Percentiles rank a stretch among this genome's conserved stretches.
phyloP scores from a whole-genome alignment of 148 eudicot species.

The Cornus florida region DNA sequence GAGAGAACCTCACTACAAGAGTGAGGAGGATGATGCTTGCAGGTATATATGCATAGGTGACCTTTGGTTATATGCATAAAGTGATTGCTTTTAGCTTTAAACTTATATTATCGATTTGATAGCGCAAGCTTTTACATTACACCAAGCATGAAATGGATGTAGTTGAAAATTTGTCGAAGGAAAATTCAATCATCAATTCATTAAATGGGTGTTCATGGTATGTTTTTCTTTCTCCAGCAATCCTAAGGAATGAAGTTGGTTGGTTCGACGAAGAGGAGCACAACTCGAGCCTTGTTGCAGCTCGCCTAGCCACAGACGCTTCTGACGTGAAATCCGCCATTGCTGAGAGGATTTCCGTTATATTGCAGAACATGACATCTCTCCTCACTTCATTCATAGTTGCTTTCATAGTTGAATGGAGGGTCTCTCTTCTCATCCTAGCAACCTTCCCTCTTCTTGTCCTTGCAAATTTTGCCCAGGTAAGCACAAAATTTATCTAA shows the following conservation, averaged over 20 bases:
- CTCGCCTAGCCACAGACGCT: constrained; percentile 90
- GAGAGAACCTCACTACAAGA: constrained; percentile 95
- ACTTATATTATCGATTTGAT: too few species aligned
- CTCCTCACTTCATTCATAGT: constrained; percentile 97
- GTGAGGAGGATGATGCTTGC: constrained; percentile 99
- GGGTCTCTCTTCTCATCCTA: constrained; percentile 96
- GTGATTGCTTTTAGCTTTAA: too few species aligned
- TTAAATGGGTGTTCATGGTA: not conserved
- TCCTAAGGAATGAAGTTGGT: constrained; percentile 94
- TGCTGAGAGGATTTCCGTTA: constrained; percentile 96
- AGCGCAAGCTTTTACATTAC: too few species aligned
- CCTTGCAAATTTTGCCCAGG: constrained; percentile 99
- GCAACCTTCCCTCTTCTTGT: constrained; percentile 98
- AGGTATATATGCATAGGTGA: constrained; percentile 38
- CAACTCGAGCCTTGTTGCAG: constrained; percentile 94
- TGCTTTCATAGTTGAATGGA: constrained; percentile 97
- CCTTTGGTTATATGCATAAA: not conserved
- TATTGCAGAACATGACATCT: constrained; percentile 96
- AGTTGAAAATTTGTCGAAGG: not conserved
- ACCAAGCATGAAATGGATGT: not conserved
- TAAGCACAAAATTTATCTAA: constrained; percentile 17
- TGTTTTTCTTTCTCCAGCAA: constrained; percentile 44
- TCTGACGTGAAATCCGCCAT: constrained; percentile 98
- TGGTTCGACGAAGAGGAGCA: constrained; percentile 99
- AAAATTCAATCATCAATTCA: not conserved